Evolutionary conservation across 495 filamentous ascomycete genomes (phyloP), one percentile per base, ranked within the genome.

Genomic region (Bacidia gigantensis): DNA sequence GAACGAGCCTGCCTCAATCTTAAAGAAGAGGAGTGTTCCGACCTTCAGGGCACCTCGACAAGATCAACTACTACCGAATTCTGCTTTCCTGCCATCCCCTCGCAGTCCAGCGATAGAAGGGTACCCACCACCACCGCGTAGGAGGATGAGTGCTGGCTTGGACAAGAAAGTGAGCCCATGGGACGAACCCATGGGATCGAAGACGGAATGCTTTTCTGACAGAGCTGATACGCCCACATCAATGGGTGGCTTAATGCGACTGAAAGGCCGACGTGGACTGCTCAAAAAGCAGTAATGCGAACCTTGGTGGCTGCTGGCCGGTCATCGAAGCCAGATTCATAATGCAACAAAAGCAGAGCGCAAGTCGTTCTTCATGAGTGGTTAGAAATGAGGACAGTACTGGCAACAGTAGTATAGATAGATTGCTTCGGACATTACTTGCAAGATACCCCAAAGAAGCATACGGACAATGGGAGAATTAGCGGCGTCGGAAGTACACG

Each of bases 371-470:
- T 35, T 35, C 14, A 35, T 35, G 29, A 35, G 29, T 14, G 29
- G 29, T 7, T 35, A 45, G 7, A 18, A 7, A 45, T 18, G 42
- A 17, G 35, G 35, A 40, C 11, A 23, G 17, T 5, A 45, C n/a
- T 18, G 42, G 21, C n/a, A 23, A 7, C 42, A 17, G n/a, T 45
- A 17, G n/a, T 23, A 45, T 17, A 10, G 21, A 18, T 18, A 10
- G 42, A 5, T 55, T 46, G 25, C 26, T 46, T 11, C 51, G 5
- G 29, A 50, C 51, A 49, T 49, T 51, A 17, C 23, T 46, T 41
- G 26, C 26, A 46, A 52, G 42, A 56, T 56, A 56, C 54, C 54
- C 54, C 49, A 14, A 39, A 26, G 43, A 51, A 32, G 21, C n/a
- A 18, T 7, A 18, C 7, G 5, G 29, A 14, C 29, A 35, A 35